A percentile compares a stretch with the other conserved stretches of the same genome.
phyloP scores from a whole-genome alignment of 495 filamentous ascomycete species.

The Lentithecium fluviatile region DNA sequence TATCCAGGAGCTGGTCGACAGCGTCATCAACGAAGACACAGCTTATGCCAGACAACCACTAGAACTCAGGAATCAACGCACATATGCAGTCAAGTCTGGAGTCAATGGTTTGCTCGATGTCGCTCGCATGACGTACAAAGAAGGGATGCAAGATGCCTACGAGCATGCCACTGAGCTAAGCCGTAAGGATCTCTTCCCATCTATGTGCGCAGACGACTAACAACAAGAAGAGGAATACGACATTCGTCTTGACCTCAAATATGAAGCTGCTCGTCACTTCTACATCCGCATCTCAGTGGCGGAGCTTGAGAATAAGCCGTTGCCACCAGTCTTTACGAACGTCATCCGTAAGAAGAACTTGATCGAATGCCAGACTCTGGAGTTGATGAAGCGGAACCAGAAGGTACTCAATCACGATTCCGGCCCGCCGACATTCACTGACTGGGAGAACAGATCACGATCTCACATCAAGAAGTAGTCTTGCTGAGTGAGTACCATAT shows the following conservation, averaged over 20 bases:
- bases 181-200: constrained; percentile 44
- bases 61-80: constrained; percentile 86
- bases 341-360: constrained; percentile 65
- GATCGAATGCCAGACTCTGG: constrained; percentile 82
- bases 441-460: constrained; percentile 53
- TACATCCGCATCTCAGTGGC: constrained; percentile 67
- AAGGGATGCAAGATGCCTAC: constrained; percentile 73
- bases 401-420: constrained; percentile 22
- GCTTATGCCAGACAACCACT: constrained; percentile 75
- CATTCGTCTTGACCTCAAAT: constrained; percentile 65
- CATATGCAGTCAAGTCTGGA: constrained; percentile 88
- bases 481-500: constrained; percentile 57
- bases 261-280: constrained; percentile 73
- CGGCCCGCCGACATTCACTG: background rate
- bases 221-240: constrained; percentile 54
- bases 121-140: constrained; percentile 81
- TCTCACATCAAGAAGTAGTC: constrained; percentile 78
- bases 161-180: constrained; percentile 66
- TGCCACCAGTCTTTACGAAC: constrained; percentile 79
- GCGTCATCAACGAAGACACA: constrained; percentile 77
- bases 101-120: constrained; percentile 86
- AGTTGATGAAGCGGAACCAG: constrained; percentile 65
- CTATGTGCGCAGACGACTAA: background rate
- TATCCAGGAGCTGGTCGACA: constrained; percentile 63
- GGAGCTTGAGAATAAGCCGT: constrained; percentile 59